phyloP scores from a whole-genome alignment of 306 rosid genomes.

The Morella rubra region DNA sequence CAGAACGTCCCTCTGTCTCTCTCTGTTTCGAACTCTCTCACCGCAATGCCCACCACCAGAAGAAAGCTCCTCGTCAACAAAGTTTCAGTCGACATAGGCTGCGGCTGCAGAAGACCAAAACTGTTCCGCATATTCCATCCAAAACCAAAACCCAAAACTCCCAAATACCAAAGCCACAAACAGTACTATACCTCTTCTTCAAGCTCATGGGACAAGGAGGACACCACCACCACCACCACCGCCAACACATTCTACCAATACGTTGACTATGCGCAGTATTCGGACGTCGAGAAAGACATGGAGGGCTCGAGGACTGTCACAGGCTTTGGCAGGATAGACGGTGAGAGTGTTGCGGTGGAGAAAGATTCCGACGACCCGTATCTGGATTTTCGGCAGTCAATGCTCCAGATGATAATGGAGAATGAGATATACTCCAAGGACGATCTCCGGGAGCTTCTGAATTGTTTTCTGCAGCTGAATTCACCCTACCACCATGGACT shows the following conservation, averaged over 20 bases:
- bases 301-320: slow-evolving; percentile 28
- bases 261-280: slow-evolving; percentile 30
- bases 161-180: slow-evolving; percentile 35
- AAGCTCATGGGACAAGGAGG: slow-evolving; percentile 34
- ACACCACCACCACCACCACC: slow-evolving; percentile 33
- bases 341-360: slow-evolving; percentile 87
- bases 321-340: slow-evolving; percentile 68
- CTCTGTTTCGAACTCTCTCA: neutral
- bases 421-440: slow-evolving; percentile 82
- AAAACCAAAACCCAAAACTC: slow-evolving; percentile 43
- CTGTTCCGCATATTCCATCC: slow-evolving; percentile 48
- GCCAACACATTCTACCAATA: slow-evolving; percentile 38
- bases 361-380: slow-evolving; percentile 93
- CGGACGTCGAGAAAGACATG: slow-evolving; percentile 23
- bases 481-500: slow-evolving; percentile 69
- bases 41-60: slow-evolving; percentile 51
- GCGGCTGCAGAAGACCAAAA: slow-evolving; percentile 68
- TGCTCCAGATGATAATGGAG: slow-evolving; percentile 92
- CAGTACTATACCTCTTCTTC: slow-evolving; percentile 31
- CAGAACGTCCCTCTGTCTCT: slow-evolving; percentile 2
- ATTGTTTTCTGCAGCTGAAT: slow-evolving; percentile 81
- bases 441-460: slow-evolving; percentile 70
- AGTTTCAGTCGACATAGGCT: slow-evolving; percentile 57
- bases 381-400: slow-evolving; percentile 76
- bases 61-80: slow-evolving; percentile 49